Evolutionary conservation across 2,329 filamentous ascomycete genomes (phyloP).

Genomic region (Fusarium ambrosium): DNA sequence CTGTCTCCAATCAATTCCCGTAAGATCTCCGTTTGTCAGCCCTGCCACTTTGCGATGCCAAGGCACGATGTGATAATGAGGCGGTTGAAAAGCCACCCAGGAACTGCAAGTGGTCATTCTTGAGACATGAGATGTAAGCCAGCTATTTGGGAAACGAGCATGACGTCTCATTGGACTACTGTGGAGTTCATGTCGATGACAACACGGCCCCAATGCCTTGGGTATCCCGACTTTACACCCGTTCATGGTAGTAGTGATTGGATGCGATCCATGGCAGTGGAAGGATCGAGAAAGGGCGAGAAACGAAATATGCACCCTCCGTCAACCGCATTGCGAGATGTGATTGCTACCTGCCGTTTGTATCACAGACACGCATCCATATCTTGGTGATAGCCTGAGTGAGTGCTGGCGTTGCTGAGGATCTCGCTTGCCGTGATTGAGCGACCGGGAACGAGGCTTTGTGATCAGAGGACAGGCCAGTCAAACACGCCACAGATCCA

Average conservation of each 20-base stretch:
- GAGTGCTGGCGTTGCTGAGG: not conserved
- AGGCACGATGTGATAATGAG: not conserved
- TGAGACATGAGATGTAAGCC: constrained; percentile 21
- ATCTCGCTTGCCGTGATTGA: constrained; percentile 5
- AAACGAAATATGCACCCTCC: constrained; percentile 10
- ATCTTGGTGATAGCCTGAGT: constrained; percentile 13
- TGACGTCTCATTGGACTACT: constrained; percentile 26
- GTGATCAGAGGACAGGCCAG: constrained; percentile 18
- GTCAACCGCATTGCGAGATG: constrained; percentile 3
- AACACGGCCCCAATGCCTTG: constrained; percentile 30
- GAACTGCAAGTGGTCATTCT: constrained; percentile 7
- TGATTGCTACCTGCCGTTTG: constrained; percentile 1
- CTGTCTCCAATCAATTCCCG: not conserved
- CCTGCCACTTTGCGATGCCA: not conserved
- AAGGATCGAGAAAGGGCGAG: constrained; percentile 29
- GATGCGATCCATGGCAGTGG: constrained; percentile 11
- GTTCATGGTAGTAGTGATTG: constrained; percentile 20
- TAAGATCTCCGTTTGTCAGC: not conserved
- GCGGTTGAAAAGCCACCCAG: not conserved
- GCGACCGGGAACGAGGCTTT: not conserved
- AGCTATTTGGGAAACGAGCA: constrained; percentile 8
- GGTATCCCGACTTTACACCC: constrained; percentile 28
- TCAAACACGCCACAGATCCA: constrained; percentile 30
- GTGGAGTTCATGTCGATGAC: constrained; percentile 21
- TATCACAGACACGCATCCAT: constrained; percentile 11